Evolutionary conservation across 306 rosid species (phyloP).

Genomic region (Citrullus mucosospermus): DNA sequence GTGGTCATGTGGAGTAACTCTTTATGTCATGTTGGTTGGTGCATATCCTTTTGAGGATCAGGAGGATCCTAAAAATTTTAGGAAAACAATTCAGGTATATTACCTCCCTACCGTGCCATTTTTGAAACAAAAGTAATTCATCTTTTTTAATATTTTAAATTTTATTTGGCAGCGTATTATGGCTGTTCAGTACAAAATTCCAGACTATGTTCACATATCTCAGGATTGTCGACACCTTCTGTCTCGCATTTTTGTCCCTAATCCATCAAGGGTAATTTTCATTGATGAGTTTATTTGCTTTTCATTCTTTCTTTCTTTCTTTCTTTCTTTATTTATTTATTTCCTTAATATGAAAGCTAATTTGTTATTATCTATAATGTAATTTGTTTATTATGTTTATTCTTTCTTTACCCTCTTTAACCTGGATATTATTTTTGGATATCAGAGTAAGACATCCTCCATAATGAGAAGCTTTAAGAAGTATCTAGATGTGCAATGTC

Average conservation of each 20-base stretch:
- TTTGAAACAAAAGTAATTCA: not conserved
- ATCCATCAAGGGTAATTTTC: slow-evolving; percentile 41
- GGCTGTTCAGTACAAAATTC: slow-evolving; percentile 50
- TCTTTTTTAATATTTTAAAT: not conserved
- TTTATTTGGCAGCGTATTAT: slow-evolving; percentile 39
- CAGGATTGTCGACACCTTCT: slow-evolving; percentile 56
- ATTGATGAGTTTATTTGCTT: not conserved
- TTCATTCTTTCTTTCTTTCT: not conserved
- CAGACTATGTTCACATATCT: slow-evolving; percentile 64
- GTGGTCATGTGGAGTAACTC: slow-evolving; percentile 9
- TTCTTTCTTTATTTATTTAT: not conserved
- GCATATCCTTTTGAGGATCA: slow-evolving; percentile 9
- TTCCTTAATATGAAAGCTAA: not conserved
- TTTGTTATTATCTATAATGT: not conserved
- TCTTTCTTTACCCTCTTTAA: not conserved
- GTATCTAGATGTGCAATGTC: not conserved
- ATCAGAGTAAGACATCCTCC: not conserved
- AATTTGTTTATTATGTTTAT: not conserved
- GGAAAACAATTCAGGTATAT: slow-evolving; percentile 6
- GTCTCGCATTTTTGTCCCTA: slow-evolving; percentile 51
- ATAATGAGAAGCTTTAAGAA: not conserved
- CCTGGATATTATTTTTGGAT: not conserved
- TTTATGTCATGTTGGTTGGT: slow-evolving; percentile 6
- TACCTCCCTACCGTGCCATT: not conserved
- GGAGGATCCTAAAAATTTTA: slow-evolving; percentile 5